These are phyloP conservation scores for Cercospora citrullina DNA, from an alignment of 2,329 filamentous ascomycete species.

Conservation along the genomic window DNA sequence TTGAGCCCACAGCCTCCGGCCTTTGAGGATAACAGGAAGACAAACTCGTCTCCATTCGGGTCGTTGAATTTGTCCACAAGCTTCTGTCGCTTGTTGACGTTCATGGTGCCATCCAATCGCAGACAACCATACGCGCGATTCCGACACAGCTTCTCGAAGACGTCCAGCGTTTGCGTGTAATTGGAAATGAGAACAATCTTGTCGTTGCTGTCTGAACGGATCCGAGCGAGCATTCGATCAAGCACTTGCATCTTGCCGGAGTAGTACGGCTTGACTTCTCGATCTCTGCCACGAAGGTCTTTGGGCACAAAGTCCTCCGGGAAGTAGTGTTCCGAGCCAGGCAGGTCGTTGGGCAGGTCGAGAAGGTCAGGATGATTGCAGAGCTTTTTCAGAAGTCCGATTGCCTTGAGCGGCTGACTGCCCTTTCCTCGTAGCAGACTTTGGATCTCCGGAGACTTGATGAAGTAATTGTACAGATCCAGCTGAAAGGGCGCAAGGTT, in stretches of 20 bases:
- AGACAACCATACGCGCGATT: slow-evolving; percentile 80
- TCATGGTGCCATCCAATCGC: slow-evolving; percentile 95
- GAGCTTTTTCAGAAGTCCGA: slow-evolving; percentile 94
- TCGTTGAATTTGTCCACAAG: slow-evolving; percentile 98
- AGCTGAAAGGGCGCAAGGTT: slow-evolving; percentile 90
- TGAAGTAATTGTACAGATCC: slow-evolving; percentile 94
- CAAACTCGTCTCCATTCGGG: slow-evolving; percentile 82
- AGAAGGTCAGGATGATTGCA: slow-evolving; percentile 97
- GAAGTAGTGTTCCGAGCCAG: slow-evolving; percentile 77
- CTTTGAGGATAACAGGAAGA: slow-evolving; percentile 95
- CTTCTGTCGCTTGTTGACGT: slow-evolving; percentile 94
- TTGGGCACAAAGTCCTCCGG: slow-evolving; percentile 88
- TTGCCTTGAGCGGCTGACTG: slow-evolving; percentile 93
- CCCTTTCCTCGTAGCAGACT: slow-evolving; percentile 88
- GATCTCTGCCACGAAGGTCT: slow-evolving; percentile 81
- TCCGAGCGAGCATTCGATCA: slow-evolving; percentile 90
- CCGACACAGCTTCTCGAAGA: slow-evolving; percentile 90
- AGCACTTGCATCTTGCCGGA: slow-evolving; percentile 98
- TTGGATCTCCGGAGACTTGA: slow-evolving; percentile 92
- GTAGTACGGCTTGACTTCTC: slow-evolving; percentile 92
- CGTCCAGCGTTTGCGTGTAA: slow-evolving; percentile 92
- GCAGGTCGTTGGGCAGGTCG: slow-evolving; percentile 77
- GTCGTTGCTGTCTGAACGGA: slow-evolving; percentile 94
- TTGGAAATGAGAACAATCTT: slow-evolving; percentile 99
- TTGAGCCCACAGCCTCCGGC: slow-evolving; percentile 96